Conservation (phyloP, 2,329 filamentous ascomycete species). For the Cercospora beticola region DNA sequence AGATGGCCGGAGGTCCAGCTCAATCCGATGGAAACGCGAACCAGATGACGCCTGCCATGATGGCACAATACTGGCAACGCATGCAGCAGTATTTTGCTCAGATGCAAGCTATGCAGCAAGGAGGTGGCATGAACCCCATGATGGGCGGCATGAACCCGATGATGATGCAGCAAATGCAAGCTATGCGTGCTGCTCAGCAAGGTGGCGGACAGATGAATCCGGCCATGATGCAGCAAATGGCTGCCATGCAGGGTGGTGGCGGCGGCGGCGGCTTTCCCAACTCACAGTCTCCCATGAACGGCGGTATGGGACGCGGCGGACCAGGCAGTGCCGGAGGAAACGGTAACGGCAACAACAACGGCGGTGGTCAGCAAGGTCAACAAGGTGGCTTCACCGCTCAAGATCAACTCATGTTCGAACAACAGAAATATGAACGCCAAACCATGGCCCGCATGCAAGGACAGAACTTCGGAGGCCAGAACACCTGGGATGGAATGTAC, state of each 20-base stretch:
- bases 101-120: conserved; percentile 42
- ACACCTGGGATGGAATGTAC: conserved; percentile 96
- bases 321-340: background rate
- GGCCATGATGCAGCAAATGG: conserved; percentile 46
- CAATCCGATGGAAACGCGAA: conserved; percentile 38
- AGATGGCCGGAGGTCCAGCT: conserved; percentile 29
- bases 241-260: conserved; percentile 39
- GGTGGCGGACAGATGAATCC: conserved; percentile 55
- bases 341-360: conserved; percentile 1
- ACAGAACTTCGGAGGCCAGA: conserved; percentile 46
- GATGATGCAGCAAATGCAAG: conserved; percentile 45
- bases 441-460: conserved; percentile 55
- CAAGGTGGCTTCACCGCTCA: conserved; percentile 61
- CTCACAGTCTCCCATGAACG: conserved; percentile 28
- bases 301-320: conserved; percentile 42
- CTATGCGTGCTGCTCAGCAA: conserved; percentile 27
- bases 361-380: conserved; percentile 23
- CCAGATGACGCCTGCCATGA: conserved; percentile 91
- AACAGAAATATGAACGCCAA: conserved; percentile 75
- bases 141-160: conserved; percentile 58
- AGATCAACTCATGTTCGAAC: conserved; percentile 73
- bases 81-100: conserved; percentile 97
- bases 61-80: conserved; percentile 97
- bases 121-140: conserved; percentile 56
- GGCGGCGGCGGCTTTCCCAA: conserved; percentile 41